A percentile compares a stretch with the other conserved stretches of the same genome.
Conservation (phyloP, 192 early-diverging fungal genomes). For the Coemansia sp. region DNA sequence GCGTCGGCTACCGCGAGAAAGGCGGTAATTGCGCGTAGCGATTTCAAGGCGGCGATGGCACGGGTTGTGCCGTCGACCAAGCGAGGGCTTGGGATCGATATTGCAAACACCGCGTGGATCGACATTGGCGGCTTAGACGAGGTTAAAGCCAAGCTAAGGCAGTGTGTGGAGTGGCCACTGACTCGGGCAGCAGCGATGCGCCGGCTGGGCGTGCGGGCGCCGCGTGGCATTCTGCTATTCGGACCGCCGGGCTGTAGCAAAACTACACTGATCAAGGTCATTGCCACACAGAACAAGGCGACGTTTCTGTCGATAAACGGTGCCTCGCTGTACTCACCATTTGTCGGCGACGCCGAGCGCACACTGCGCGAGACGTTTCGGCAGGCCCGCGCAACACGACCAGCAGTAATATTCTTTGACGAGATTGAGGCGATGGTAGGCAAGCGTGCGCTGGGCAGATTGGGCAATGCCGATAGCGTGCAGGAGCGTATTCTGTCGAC, state of each 20-base stretch:
- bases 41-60: constrained; percentile 65
- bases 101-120: constrained; percentile 64
- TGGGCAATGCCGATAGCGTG: constrained; percentile 50
- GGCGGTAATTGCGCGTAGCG: constrained; percentile 6
- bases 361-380: constrained; percentile 71
- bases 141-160: constrained; percentile 73
- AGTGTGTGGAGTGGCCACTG: constrained; percentile 89
- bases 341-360: constrained; percentile 33
- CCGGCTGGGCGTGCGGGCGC: constrained; percentile 73
- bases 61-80: constrained; percentile 67
- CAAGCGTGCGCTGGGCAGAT: constrained; percentile 55
- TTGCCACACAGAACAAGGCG: constrained; percentile 76
- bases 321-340: constrained; percentile 31
- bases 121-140: constrained; percentile 85
- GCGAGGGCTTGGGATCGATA: constrained; percentile 61
- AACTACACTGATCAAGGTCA: constrained; percentile 85
- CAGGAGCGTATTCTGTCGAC: constrained; percentile 31
- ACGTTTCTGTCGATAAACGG: constrained; percentile 62
- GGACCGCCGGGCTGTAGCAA: constrained; percentile 98
- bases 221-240: constrained; percentile 88
- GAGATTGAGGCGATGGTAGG: constrained; percentile 97
- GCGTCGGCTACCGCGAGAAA: neutral
- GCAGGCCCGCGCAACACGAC: constrained; percentile 69
- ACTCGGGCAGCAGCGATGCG: constrained; percentile 61
- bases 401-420: constrained; percentile 93